These are phyloP conservation scores for Cordia subcordata DNA, from an alignment of 257 asterid species.

Conservation along the genomic window DNA sequence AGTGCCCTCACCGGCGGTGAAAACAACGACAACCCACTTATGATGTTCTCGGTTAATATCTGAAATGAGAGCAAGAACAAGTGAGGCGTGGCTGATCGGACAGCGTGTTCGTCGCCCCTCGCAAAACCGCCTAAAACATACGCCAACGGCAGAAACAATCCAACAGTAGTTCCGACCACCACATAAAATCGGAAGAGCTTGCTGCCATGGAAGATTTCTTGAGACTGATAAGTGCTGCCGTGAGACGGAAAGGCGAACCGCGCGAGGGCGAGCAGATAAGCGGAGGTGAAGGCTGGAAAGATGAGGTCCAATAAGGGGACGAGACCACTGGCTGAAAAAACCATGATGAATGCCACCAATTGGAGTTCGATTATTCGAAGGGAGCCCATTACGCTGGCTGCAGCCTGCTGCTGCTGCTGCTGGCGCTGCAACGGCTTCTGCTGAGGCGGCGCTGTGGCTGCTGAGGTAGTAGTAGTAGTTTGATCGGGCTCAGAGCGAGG, in stretches of 20 bases:
- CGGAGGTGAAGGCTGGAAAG: slow-evolving; percentile 60
- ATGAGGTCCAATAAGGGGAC: slow-evolving; percentile 70
- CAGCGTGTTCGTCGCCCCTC: slow-evolving; percentile 81
- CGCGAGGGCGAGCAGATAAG: slow-evolving; percentile 50
- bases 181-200: slow-evolving; percentile 47
- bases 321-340: slow-evolving; percentile 71
- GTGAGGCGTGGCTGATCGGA: slow-evolving; percentile 78
- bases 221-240: slow-evolving; percentile 20
- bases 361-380: slow-evolving; percentile 86
- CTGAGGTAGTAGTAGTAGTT: slow-evolving; percentile 1
- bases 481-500: slow-evolving; percentile 27
- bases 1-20: slow-evolving; percentile 86
- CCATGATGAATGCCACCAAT: slow-evolving; percentile 85
- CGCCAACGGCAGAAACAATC: slow-evolving; percentile 79
- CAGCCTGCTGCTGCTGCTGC: slow-evolving; percentile 4
- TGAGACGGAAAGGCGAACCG: slow-evolving; percentile 58
- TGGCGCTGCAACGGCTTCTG: slow-evolving; percentile 6
- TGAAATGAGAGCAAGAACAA: slow-evolving; percentile 75
- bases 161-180: slow-evolving; percentile 57
- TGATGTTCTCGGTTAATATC: slow-evolving; percentile 74
- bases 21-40: slow-evolving; percentile 64
- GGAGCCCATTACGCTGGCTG: slow-evolving; percentile 65
- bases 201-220: slow-evolving; percentile 58
- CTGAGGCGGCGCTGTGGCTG: not conserved
- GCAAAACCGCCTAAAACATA: slow-evolving; percentile 92